These are phyloP conservation scores for Plectranthus barbatus DNA, from an alignment of 257 asterid species.

Conservation along the genomic window DNA sequence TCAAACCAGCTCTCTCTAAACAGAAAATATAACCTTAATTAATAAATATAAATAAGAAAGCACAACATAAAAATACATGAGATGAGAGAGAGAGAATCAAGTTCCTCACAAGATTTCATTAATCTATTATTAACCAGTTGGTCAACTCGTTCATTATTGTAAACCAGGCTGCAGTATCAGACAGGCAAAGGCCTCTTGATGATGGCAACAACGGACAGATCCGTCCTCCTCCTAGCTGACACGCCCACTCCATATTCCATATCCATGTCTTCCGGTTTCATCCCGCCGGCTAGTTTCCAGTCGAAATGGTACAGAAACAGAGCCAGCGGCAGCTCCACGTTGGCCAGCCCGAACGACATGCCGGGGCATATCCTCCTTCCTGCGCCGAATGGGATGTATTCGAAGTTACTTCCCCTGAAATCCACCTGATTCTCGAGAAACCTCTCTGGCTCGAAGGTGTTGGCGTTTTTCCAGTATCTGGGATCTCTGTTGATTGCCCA, in stretches of 20 bases:
- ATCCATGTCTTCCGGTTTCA: neutral
- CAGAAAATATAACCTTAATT: too few species aligned
- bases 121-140: too few species aligned
- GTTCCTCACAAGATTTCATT: too few species aligned
- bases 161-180: neutral
- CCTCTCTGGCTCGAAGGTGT: constrained; percentile 21
- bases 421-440: constrained; percentile 6
- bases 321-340: constrained; percentile 17
- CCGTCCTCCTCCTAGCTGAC: neutral
- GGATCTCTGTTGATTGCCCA: constrained; percentile 24
- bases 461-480: constrained; percentile 8
- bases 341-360: constrained; percentile 6
- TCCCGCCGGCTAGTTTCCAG: constrained; percentile 12
- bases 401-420: neutral
- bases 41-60: too few species aligned
- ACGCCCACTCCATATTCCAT: constrained; percentile 9
- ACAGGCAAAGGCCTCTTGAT: neutral
- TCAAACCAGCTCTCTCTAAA: too few species aligned
- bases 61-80: too few species aligned
- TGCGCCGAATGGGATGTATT: constrained; percentile 17
- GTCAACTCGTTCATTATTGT: too few species aligned
- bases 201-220: neutral
- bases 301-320: constrained; percentile 18
- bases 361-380: constrained; percentile 29
- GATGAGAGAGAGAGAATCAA: too few species aligned